phyloP scores from a whole-genome alignment of 2,329 filamentous ascomycete species.

The Cytospora piceicola region DNA sequence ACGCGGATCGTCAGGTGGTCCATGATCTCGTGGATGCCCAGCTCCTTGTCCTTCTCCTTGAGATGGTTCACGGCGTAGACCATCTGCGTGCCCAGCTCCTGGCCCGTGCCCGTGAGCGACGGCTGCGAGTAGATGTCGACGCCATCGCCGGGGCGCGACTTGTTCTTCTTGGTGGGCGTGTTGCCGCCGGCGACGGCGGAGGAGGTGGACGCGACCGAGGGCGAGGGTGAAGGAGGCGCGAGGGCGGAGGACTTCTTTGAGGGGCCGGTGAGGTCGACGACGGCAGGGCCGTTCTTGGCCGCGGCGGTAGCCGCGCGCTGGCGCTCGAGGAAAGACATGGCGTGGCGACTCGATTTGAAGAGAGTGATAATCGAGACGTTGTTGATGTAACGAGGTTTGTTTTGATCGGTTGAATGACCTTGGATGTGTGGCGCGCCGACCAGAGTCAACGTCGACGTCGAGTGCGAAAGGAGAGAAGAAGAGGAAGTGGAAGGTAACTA shows the following conservation, averaged over 20 bases:
- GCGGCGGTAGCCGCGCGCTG: constrained; percentile 68
- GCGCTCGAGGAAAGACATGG: constrained; percentile 68
- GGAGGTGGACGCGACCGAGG: constrained; percentile 56
- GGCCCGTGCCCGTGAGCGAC: constrained; percentile 73
- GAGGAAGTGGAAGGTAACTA: neutral
- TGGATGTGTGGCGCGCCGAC: constrained; percentile 15
- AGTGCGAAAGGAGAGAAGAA: constrained; percentile 1
- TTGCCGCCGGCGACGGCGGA: constrained; percentile 54
- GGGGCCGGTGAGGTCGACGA: constrained; percentile 52
- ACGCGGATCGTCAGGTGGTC: constrained; percentile 76
- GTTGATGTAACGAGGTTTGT: constrained; percentile 1
- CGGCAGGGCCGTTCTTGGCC: constrained; percentile 54
- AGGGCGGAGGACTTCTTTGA: constrained; percentile 47
- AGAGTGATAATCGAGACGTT: neutral
- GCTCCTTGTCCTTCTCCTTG: constrained; percentile 70
- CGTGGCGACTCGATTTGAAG: constrained; percentile 37
- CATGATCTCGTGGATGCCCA: constrained; percentile 76
- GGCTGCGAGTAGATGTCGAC: constrained; percentile 75
- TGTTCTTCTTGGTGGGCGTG: constrained; percentile 67
- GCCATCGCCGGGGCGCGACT: constrained; percentile 54
- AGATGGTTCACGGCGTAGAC: constrained; percentile 85
- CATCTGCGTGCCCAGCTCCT: constrained; percentile 84
- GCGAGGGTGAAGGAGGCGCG: constrained; percentile 66
- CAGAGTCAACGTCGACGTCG: constrained; percentile 19
- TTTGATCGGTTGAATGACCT: neutral